Evolutionary conservation across 129 eudicot genomes (phyloP).

Genomic region (Saposhnikovia divaricata): DNA sequence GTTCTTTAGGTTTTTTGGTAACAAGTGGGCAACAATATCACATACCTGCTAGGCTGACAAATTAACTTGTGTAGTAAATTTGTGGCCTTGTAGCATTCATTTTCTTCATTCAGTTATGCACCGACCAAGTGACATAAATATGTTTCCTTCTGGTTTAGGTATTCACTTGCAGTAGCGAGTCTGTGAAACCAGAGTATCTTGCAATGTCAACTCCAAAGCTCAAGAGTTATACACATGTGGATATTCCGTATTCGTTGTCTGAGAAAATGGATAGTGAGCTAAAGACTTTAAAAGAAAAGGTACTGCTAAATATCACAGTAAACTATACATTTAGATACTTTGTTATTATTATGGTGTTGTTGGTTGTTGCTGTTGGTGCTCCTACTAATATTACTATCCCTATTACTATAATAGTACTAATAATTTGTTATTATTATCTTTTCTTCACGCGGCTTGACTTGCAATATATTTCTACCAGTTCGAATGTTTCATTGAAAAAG

Average conservation of each 20-base stretch:
- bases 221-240: constrained; percentile 32
- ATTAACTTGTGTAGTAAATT: not conserved
- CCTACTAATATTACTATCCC: not conserved
- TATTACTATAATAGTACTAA: not conserved
- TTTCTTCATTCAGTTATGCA: not conserved
- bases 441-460: not conserved
- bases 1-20: not conserved
- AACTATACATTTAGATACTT: no score
- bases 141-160: constrained; percentile 43
- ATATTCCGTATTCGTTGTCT: constrained; percentile 20
- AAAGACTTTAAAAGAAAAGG: constrained; percentile 35
- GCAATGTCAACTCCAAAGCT: constrained; percentile 40
- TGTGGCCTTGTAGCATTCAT: not conserved
- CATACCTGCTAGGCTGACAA: not conserved
- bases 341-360: not conserved
- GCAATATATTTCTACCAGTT: constrained; percentile 29
- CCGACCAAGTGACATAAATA: not conserved
- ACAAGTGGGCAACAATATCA: not conserved
- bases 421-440: not conserved
- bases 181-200: constrained; percentile 43
- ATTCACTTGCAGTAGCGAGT: constrained; percentile 62
- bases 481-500: constrained; percentile 13
- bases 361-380: no score
- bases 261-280: constrained; percentile 17
- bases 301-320: constrained; percentile 9